These are phyloP conservation scores for Phialophora chinensis DNA, from an alignment of 2,329 filamentous ascomycete species.

Conservation along the genomic window DNA sequence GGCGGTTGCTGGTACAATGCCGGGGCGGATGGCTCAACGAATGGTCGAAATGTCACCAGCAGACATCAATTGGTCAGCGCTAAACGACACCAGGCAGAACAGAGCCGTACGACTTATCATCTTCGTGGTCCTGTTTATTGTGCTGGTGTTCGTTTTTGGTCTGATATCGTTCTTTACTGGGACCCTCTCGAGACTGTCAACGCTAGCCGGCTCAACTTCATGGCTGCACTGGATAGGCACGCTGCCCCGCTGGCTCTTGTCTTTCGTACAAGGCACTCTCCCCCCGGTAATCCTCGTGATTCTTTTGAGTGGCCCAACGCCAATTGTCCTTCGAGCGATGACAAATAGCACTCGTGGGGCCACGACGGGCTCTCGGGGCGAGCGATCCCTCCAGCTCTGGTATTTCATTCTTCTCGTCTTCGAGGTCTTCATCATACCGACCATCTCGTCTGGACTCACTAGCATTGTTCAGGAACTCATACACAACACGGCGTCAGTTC, in stretches of 20 bases:
- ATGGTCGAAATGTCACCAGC: constrained; percentile 40
- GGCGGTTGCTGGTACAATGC: constrained; percentile 36
- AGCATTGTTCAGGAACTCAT: constrained; percentile 40
- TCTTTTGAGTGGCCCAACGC: constrained; percentile 36
- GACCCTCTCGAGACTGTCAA: constrained; percentile 37
- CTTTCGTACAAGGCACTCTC: constrained; percentile 39
- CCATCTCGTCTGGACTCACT: constrained; percentile 40
- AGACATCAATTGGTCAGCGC: constrained; percentile 39
- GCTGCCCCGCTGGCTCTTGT: constrained; percentile 29
- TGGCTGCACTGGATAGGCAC: constrained; percentile 35
- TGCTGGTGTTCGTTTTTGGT: constrained; percentile 40
- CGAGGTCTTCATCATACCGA: constrained; percentile 40
- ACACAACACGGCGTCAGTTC: constrained; percentile 33
- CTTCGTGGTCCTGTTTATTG: constrained; percentile 36
- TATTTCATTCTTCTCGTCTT: constrained; percentile 40
- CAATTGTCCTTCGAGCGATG: constrained; percentile 34
- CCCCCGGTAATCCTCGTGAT: constrained; percentile 39
- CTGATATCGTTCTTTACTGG: constrained; percentile 39
- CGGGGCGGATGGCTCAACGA: constrained; percentile 38
- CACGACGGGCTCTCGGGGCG: constrained; percentile 35
- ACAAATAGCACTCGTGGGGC: constrained; percentile 28
- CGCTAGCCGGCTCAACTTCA: constrained; percentile 31
- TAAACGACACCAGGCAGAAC: constrained; percentile 24
- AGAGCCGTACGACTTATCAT: constrained; percentile 33
- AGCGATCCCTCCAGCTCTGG: constrained; percentile 40